Evolutionary conservation across 805 yeast species (phyloP), one percentile per base, ranked within the genome.

Genomic region (Alloascoidea hylecoeti): DNA sequence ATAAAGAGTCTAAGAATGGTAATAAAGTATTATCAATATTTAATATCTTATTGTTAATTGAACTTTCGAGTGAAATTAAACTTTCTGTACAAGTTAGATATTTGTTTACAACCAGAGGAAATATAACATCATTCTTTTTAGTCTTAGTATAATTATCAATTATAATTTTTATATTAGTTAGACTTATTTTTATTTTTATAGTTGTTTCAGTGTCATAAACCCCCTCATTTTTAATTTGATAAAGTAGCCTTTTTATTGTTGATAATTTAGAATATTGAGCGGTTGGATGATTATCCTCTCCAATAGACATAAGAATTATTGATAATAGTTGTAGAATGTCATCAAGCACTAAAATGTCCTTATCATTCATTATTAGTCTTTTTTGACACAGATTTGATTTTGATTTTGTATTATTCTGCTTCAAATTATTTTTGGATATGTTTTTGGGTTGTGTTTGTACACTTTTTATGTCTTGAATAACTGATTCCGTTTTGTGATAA

Each of bases 211-310:
- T 74, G 1, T 96, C 86, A 56, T 77, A 89, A 15, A 83, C 84
- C 39, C 75, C 76, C 37, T 83, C 72, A 52, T 83, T 95, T 45
- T 74, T 71, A 43, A 89, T 61, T 57, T 89, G 97, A 45, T 75
- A 81, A 46, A 92, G 64, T 41, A 92, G 61, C 46, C 92, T 75
- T 57, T 78, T 79, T 15, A 92, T 94, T 0, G 97, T 85, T 33
- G 86, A 68, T 33, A 89, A 61, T 2, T 94, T 82, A 4, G 95
- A 89, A 58, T 82, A 92, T 1, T 95, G 83, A 3, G 96, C 95
- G 1, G 97, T 95, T 1, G 96, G 95, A 27, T 85, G 71, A 47
- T 85, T 78, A 35, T 81, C 80, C 48, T 85, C 64, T 2, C 99
- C 99, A 42, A 94, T 92, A 2, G 97, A 84, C 50, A 89, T 72